Percentiles rank a stretch among this genome's conserved stretches.
Evolutionary conservation across 768 basidiomycete species (phyloP).

Genomic region (Collybiopsis luxurians): DNA sequence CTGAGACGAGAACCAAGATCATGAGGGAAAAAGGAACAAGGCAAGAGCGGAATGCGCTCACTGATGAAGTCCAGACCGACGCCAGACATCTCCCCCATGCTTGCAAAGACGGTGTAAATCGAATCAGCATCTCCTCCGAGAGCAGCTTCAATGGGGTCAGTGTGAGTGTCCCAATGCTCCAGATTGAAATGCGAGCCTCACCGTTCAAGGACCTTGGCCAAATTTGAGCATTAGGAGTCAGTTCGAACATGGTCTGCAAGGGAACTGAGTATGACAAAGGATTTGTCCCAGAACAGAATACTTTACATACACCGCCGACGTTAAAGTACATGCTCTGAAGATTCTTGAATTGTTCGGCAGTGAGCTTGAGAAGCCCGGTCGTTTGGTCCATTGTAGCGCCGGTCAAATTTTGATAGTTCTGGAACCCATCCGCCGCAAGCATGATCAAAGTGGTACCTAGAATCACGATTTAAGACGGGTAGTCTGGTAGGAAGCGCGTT

Average conservation of each 20-base stretch:
- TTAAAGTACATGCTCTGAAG: conserved; percentile 58
- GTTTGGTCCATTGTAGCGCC: conserved; percentile 20
- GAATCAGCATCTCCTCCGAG: conserved; percentile 29
- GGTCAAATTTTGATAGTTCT: conserved; percentile 40
- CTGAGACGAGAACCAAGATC: no score
- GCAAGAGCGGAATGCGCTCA: neutral
- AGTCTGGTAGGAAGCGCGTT: neutral
- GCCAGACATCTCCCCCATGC: conserved; percentile 31
- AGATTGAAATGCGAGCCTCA: no score
- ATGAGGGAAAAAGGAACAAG: neutral
- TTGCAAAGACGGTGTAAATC: conserved; percentile 32
- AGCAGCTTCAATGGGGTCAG: neutral
- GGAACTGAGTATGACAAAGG: neutral
- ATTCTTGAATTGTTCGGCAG: conserved; percentile 43
- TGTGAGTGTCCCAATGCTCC: no score
- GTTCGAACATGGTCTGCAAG: conserved; percentile 26
- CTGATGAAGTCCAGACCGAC: conserved; percentile 52
- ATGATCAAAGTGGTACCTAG: conserved; percentile 49
- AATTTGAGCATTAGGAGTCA: conserved; percentile 41
- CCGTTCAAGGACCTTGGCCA: conserved; percentile 35
- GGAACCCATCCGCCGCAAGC: conserved; percentile 45
- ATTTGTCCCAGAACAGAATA: neutral
- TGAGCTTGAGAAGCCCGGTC: conserved; percentile 50
- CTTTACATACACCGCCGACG: conserved; percentile 37
- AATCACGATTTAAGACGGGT: neutral